Conservation (phyloP, 805 yeast species). For the Allodekkera sacchari region DNA sequence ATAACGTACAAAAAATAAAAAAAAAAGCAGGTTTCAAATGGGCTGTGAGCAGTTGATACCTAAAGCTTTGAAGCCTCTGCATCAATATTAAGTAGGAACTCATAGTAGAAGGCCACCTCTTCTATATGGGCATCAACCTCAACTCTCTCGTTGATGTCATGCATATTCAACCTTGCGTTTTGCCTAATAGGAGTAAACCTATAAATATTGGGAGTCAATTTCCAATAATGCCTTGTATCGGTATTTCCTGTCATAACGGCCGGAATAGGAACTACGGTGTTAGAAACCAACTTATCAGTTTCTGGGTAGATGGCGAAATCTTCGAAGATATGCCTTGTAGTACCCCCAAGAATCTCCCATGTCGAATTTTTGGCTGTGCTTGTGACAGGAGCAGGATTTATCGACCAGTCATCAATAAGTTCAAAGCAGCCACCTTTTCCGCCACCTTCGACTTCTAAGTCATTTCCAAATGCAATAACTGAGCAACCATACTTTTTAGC, state of each 20-base stretch:
- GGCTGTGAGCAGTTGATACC: too few species aligned
- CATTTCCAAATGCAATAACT: background rate
- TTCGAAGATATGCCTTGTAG: slow-evolving; percentile 38
- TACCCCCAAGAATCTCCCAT: slow-evolving; percentile 37
- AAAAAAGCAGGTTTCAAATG: too few species aligned
- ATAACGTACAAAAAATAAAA: too few species aligned
- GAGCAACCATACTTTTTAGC: slow-evolving; percentile 33
- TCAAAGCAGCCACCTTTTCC: background rate
- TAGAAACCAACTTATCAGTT: slow-evolving; percentile 23
- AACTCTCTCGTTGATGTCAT: slow-evolving; percentile 58
- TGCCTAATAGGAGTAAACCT: slow-evolving; percentile 42
- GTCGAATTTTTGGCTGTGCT: slow-evolving; percentile 35
- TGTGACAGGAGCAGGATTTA: slow-evolving; percentile 48
- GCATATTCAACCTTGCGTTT: slow-evolving; percentile 30
- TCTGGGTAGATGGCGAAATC: slow-evolving; percentile 31
- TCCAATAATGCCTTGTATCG: slow-evolving; percentile 61
- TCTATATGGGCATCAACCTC: slow-evolving; percentile 52
- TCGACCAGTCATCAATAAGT: slow-evolving; percentile 5
- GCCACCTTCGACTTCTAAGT: too few species aligned
- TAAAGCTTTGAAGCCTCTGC: slow-evolving; percentile 9
- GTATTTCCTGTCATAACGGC: slow-evolving; percentile 61
- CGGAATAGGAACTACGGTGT: slow-evolving; percentile 50
- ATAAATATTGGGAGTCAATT: slow-evolving; percentile 48
- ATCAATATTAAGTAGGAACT: slow-evolving; percentile 39
- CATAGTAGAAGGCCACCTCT: slow-evolving; percentile 34